These are phyloP conservation scores for Psilocybe sp. DNA, from an alignment of 768 basidiomycete species.

Conservation along the genomic window DNA sequence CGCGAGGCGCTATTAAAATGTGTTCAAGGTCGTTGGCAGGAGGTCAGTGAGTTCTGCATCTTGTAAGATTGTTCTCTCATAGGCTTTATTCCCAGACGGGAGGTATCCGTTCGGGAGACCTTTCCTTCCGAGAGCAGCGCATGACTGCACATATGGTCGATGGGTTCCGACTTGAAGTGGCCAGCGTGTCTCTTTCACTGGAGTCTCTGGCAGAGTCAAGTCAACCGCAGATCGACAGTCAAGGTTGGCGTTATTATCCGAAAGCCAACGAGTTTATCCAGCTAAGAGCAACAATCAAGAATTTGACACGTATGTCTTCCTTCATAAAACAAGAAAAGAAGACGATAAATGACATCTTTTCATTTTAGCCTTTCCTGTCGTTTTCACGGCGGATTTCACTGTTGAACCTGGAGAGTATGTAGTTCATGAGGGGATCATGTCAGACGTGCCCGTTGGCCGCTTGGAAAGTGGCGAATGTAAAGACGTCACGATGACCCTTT, in stretches of 20 bases:
- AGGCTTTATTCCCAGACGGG: constrained; percentile 53
- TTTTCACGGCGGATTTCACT: constrained; percentile 52
- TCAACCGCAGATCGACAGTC: constrained; percentile 12
- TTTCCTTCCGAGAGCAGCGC: constrained; percentile 75
- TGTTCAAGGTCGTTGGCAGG: constrained; percentile 77
- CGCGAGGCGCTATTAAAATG: constrained; percentile 79
- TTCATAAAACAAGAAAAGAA: not conserved
- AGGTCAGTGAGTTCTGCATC: constrained; percentile 49
- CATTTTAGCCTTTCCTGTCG: constrained; percentile 45
- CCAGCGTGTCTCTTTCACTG: constrained; percentile 57
- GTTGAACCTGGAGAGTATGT: constrained; percentile 62
- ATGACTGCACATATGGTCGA: constrained; percentile 81
- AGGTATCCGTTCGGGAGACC: constrained; percentile 69
- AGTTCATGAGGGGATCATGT: constrained; percentile 64
- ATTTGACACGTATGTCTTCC: constrained; percentile 58
- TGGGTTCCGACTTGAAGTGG: constrained; percentile 65
- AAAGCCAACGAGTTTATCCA: constrained; percentile 62
- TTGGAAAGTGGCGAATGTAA: constrained; percentile 52
- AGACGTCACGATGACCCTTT: constrained; percentile 55
- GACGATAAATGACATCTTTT: not conserved
- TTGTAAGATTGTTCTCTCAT: not conserved
- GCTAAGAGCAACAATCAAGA: constrained; percentile 54
- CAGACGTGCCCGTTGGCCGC: constrained; percentile 62
- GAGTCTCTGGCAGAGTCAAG: constrained; percentile 22
- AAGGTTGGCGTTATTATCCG: constrained; percentile 46